Evolutionary conservation across 805 yeast genomes (phyloP).

Genomic region (Cyberlindnera mycetangii): DNA sequence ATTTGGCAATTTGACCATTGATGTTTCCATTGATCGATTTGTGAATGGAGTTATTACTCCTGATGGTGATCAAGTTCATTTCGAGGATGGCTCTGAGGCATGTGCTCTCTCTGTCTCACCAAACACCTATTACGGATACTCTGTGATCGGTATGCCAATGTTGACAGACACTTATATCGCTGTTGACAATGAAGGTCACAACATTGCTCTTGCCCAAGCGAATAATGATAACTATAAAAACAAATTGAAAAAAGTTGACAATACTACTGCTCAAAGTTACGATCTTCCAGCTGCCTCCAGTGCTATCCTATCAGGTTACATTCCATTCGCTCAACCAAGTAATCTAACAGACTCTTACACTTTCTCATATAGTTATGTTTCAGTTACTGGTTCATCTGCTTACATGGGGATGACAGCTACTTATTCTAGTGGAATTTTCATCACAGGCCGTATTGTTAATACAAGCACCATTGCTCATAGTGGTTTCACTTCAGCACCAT

Average conservation of each 20-base stretch:
- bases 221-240: slow-evolving; percentile 23
- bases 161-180: slow-evolving; percentile 53
- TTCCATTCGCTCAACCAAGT: slow-evolving; percentile 47
- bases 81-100: slow-evolving; percentile 53
- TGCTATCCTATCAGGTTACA: slow-evolving; percentile 39
- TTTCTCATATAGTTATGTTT: slow-evolving; percentile 6
- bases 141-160: slow-evolving; percentile 58
- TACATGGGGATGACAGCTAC: slow-evolving; percentile 15
- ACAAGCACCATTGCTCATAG: slow-evolving; percentile 1
- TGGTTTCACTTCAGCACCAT: background rate
- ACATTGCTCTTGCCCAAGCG: slow-evolving; percentile 56
- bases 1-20: slow-evolving; percentile 50
- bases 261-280: slow-evolving; percentile 6
- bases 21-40: slow-evolving; percentile 48
- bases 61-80: slow-evolving; percentile 38
- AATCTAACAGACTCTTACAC: slow-evolving; percentile 24
- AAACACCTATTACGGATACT: slow-evolving; percentile 43
- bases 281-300: slow-evolving; percentile 15
- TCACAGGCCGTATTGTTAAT: slow-evolving; percentile 17
- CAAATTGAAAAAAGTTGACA: slow-evolving; percentile 4
- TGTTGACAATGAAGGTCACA: slow-evolving; percentile 56
- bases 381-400: slow-evolving; percentile 1
- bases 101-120: slow-evolving; percentile 56
- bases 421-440: slow-evolving; percentile 15
- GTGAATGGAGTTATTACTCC: slow-evolving; percentile 35